Evolutionary conservation across 2,329 filamentous ascomycete species (phyloP).

Genomic region (Talaromyces albobiverticillius): DNA sequence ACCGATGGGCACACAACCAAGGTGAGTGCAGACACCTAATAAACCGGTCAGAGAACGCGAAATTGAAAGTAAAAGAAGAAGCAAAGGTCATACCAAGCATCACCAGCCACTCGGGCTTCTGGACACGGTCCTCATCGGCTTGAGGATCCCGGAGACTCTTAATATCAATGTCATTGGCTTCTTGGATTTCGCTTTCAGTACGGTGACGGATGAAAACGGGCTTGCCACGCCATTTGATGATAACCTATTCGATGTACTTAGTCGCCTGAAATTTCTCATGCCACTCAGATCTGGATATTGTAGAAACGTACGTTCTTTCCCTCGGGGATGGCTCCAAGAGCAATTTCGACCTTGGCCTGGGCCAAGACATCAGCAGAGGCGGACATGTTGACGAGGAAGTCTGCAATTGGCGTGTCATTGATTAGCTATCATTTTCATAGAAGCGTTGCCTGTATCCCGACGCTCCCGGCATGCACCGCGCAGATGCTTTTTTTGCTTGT

Average conservation of each 20-base stretch:
- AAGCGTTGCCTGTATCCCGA: slow-evolving; percentile 1
- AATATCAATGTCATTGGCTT: slow-evolving; percentile 86
- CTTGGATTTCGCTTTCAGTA: slow-evolving; percentile 86
- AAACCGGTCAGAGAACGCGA: neutral
- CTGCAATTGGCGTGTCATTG: slow-evolving; percentile 49
- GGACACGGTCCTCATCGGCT: slow-evolving; percentile 84
- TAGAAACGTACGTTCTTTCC: slow-evolving; percentile 89
- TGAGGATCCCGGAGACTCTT: slow-evolving; percentile 85
- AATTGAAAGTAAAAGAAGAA: neutral
- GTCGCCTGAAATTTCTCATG: too few relatives aligned
- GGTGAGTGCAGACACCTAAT: slow-evolving; percentile 93
- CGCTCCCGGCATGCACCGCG: neutral
- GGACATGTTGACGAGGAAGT: slow-evolving; percentile 99
- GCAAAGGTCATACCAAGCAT: slow-evolving; percentile 73
- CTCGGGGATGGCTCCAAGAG: slow-evolving; percentile 88
- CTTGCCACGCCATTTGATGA: slow-evolving; percentile 99
- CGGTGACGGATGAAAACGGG: slow-evolving; percentile 99
- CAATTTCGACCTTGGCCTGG: slow-evolving; percentile 99
- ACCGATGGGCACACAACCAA: slow-evolving; percentile 98
- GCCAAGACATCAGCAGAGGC: slow-evolving; percentile 97
- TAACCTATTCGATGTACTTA: slow-evolving; percentile 59
- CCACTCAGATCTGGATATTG: neutral
- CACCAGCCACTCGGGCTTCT: slow-evolving; percentile 98
- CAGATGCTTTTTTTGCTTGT: neutral
- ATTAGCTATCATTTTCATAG: slow-evolving; percentile 22